These are phyloP conservation scores for Suillus weaverae DNA, from an alignment of 768 basidiomycete species.

Conservation along the genomic window DNA sequence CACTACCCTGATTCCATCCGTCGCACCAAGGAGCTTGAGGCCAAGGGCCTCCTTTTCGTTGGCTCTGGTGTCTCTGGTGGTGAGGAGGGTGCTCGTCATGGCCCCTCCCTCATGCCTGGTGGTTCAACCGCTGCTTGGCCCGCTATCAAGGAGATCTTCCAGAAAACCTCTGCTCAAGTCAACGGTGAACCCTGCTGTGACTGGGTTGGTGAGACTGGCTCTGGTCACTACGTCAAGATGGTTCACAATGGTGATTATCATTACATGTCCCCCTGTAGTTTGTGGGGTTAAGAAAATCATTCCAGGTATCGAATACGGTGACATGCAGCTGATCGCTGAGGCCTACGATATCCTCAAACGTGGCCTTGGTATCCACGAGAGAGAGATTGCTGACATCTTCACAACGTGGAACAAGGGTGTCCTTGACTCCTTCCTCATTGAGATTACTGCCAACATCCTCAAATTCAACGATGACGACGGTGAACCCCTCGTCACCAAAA, in stretches of 20 bases:
- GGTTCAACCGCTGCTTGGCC: slow-evolving; percentile 95
- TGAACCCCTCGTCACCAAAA: slow-evolving; percentile 86
- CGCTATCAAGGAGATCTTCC: slow-evolving; percentile 97
- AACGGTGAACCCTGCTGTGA: slow-evolving; percentile 97
- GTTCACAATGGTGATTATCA: slow-evolving; percentile 82
- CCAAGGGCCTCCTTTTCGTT: slow-evolving; percentile 94
- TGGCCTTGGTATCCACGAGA: slow-evolving; percentile 82
- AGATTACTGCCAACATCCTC: slow-evolving; percentile 96
- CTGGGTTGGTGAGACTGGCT: slow-evolving; percentile 97
- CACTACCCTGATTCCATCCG: slow-evolving; percentile 99
- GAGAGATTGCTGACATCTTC: slow-evolving; percentile 95
- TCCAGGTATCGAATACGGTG: slow-evolving; percentile 97
- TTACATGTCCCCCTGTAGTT: slow-evolving; percentile 5
- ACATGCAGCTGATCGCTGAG: slow-evolving; percentile 99
- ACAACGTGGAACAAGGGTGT: slow-evolving; percentile 96
- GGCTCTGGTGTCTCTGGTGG: slow-evolving; percentile 99
- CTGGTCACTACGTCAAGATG: slow-evolving; percentile 99
- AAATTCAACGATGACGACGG: slow-evolving; percentile 97
- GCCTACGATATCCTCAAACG: slow-evolving; percentile 99
- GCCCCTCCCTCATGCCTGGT: slow-evolving; percentile 99
- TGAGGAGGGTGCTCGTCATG: slow-evolving; percentile 96
- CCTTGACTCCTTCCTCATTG: slow-evolving; percentile 98
- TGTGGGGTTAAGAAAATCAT: slow-evolving; percentile 9
- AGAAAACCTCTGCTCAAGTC: slow-evolving; percentile 94
- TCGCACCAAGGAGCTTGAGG: slow-evolving; percentile 87